These are phyloP conservation scores for Capronia coronata DNA, from an alignment of 2,329 filamentous ascomycete species.

Conservation along the genomic window DNA sequence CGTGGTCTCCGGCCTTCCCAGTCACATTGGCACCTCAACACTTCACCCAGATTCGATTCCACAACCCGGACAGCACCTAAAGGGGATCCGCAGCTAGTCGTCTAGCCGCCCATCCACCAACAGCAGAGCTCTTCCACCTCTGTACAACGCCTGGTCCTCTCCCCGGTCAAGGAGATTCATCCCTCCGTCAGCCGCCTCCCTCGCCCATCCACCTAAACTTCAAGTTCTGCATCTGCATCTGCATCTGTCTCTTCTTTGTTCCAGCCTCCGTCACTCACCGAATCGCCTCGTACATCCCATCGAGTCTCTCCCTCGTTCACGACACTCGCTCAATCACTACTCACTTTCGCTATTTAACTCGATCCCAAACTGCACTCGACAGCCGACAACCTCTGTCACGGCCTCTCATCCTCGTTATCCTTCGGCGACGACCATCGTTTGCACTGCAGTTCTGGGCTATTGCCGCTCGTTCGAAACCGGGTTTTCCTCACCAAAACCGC, in stretches of 20 bases:
- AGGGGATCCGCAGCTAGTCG: background rate
- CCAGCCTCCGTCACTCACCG: conserved; percentile 18
- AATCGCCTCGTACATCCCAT: conserved; percentile 2
- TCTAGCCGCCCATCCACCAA: background rate
- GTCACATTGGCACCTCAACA: background rate
- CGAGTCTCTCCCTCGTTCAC: conserved; percentile 5
- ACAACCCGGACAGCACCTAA: background rate
- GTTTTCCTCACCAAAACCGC: conserved; percentile 9
- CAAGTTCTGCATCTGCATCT: background rate
- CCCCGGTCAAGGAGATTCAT: background rate
- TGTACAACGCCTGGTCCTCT: background rate
- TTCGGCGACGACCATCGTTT: conserved; percentile 12
- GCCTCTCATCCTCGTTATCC: background rate
- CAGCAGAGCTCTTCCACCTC: background rate
- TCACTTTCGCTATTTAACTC: conserved; percentile 18
- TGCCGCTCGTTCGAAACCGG: conserved; percentile 20
- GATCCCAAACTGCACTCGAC: background rate
- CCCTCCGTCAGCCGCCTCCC: background rate
- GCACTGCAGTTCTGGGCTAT: conserved; percentile 3
- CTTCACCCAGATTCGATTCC: too few species aligned
- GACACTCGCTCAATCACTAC: conserved; percentile 2
- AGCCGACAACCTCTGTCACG: background rate
- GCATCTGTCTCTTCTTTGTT: conserved; percentile 7
- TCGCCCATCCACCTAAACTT: background rate
- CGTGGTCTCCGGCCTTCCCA: background rate